These are phyloP conservation scores for Cinnamomum micranthum DNA, from an alignment of 164 flowering plant genomes.

Conservation along the genomic window DNA sequence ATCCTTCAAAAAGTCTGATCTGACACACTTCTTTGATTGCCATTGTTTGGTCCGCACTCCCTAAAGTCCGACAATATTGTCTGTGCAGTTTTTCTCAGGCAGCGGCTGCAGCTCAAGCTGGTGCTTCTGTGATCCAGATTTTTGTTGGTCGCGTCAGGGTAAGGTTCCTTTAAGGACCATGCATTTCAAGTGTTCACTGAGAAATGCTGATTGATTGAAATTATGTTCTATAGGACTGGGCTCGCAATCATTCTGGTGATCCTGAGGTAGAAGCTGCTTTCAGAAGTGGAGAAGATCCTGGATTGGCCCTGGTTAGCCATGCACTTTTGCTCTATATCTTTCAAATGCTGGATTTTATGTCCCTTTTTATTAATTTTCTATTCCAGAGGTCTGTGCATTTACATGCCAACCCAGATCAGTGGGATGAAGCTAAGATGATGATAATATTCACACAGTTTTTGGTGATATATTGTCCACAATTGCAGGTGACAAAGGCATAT, in stretches of 20 bases:
- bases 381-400: too few species aligned
- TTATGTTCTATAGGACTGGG: constrained; percentile 74
- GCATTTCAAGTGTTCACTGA: background rate
- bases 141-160: constrained; percentile 97
- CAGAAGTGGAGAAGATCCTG: constrained; percentile 93
- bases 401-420: too few species aligned
- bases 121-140: constrained; percentile 97
- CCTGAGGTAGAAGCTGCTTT: constrained; percentile 85
- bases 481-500: constrained; percentile 86
- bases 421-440: too few species aligned
- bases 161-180: constrained; percentile 12
- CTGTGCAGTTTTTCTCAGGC: constrained; percentile 91
- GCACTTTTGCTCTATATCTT: background rate
- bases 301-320: constrained; percentile 79
- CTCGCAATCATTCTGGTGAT: constrained; percentile 89
- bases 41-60: background rate
- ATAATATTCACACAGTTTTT: background rate
- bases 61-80: constrained; percentile 17
- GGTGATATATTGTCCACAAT: background rate
- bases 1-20: too few species aligned
- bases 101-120: constrained; percentile 99
- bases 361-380: too few species aligned
- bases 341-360: too few species aligned
- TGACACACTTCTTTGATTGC: too few species aligned
- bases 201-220: background rate